Evolutionary conservation across 2,329 filamentous ascomycete genomes (phyloP), one percentile per base, ranked within the genome.

Genomic region (Exophiala xenobiotica): DNA sequence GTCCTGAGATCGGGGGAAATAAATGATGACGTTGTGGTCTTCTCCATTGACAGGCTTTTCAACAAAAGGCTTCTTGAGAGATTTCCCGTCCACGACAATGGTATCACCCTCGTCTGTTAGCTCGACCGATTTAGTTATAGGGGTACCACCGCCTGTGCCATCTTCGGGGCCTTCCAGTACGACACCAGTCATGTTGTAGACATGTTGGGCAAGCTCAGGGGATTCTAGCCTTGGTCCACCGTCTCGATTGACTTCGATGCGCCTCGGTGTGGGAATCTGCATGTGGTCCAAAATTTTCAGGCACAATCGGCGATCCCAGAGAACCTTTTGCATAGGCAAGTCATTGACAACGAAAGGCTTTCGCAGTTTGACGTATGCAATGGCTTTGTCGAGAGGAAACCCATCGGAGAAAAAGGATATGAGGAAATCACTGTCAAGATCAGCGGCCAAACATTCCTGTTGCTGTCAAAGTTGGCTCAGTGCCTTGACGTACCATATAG

Each of bases 361-460:
- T 49, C 93, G 85, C 8, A 95, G 81, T 64, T 90, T 90, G 56
- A 90, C 89, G 69, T 99, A 99, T 26, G 90, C 89, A 63, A 99
- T 95, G 4, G 95, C 93, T 68, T 99, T 99, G 60, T 97, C 91
- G 40, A 99, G 74, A 0, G 93, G 93, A 61, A 99, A 99, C 0
- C 93, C 93, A 68, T 96, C 92, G 0, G 92, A 97, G 71, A 97
- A 99, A 73, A 99, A 99, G 2, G 91, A 96, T 64, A 99, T 96
- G 49, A 99, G 74, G 64, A 95, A 99, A 72, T 99, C 93, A 70
- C 58, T 58, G 23, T 20, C 16, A 22, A 27, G 38, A 27, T 35
- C 18, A 35, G 31, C n/a, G 11, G 12, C 46, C 26, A 50, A 44
- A 23, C 39, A 19, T 6, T 19, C 11, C 14, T 4, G 14, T 44